These are phyloP conservation scores for Setaria italica DNA, from an alignment of 202 grass and related monocot species.

Conservation along the genomic window DNA sequence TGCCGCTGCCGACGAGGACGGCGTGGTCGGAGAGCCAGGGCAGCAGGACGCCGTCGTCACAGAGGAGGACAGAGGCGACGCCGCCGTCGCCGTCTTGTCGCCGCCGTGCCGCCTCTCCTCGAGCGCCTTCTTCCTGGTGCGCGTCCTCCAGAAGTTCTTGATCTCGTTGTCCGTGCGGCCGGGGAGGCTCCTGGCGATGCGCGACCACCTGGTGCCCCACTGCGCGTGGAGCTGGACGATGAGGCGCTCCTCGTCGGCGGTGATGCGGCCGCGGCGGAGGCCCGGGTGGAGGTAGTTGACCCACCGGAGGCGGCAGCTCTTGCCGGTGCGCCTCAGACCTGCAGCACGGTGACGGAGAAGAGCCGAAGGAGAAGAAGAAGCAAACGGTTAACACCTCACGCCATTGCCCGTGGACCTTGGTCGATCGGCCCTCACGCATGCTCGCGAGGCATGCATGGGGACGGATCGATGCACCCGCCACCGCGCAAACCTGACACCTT, in stretches of 20 bases:
- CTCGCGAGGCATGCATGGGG: neutral
- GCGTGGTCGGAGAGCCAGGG: neutral
- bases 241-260: constrained; percentile 76
- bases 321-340: constrained; percentile 88
- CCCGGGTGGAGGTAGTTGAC: constrained; percentile 88
- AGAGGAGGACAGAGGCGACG: neutral
- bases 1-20: neutral
- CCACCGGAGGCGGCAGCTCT: constrained; percentile 94
- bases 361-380: neutral
- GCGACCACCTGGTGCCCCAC: constrained; percentile 89
- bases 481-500: constrained; percentile 90
- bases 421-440: constrained; percentile 9
- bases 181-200: constrained; percentile 84
- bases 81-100: neutral
- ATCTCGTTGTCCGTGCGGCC: constrained; percentile 99
- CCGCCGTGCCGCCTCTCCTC: constrained; percentile 44
- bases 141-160: constrained; percentile 99
- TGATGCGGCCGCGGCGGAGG: constrained; percentile 82
- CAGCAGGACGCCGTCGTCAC: neutral
- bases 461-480: constrained; percentile 45
- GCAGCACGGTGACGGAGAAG: constrained; percentile 45
- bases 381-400: constrained; percentile 48
- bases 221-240: constrained; percentile 74
- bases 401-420: constrained; percentile 14
- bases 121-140: constrained; percentile 80